Evolutionary conservation across 2,329 filamentous ascomycete genomes (phyloP).

Genomic region (Stachybotrys elegans): DNA sequence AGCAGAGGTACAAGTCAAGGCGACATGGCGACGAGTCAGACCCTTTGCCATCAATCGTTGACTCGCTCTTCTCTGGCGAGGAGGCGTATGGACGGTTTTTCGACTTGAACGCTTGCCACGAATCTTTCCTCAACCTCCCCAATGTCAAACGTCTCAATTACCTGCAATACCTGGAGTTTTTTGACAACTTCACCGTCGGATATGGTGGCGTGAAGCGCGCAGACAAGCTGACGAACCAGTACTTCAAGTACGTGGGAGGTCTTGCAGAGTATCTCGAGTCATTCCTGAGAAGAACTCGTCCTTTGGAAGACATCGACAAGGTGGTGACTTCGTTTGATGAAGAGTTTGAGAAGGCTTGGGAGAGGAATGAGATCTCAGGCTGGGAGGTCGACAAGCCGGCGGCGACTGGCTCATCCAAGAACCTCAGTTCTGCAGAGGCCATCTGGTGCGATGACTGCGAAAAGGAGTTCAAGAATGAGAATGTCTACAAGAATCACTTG

Average conservation of each 20-base stretch:
- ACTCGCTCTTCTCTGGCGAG: constrained; percentile 92
- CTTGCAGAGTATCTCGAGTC: constrained; percentile 79
- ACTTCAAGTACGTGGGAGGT: constrained; percentile 82
- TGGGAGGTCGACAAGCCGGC: constrained; percentile 60
- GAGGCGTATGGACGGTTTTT: constrained; percentile 91
- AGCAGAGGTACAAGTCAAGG: constrained; percentile 78
- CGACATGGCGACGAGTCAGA: constrained; percentile 61
- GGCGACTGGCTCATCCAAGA: constrained; percentile 15
- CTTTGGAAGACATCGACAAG: constrained; percentile 79
- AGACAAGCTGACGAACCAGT: constrained; percentile 88
- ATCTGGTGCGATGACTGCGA: constrained; percentile 90
- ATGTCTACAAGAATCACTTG: constrained; percentile 87
- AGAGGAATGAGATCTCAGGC: constrained; percentile 69
- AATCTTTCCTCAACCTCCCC: constrained; percentile 84
- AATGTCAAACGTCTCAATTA: constrained; percentile 82
- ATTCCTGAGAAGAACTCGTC: constrained; percentile 80
- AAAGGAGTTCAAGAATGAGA: constrained; percentile 92
- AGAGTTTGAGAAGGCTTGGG: constrained; percentile 82
- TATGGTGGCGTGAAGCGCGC: constrained; percentile 68
- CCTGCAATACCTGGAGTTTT: constrained; percentile 85
- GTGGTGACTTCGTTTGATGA: constrained; percentile 70
- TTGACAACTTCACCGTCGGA: constrained; percentile 78
- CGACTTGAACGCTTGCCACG: constrained; percentile 78
- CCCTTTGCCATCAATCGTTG: constrained; percentile 63
- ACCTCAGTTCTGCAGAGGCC: constrained; percentile 48